Conservation (phyloP, 495 filamentous ascomycete genomes). For the Penicillium fimorum region DNA sequence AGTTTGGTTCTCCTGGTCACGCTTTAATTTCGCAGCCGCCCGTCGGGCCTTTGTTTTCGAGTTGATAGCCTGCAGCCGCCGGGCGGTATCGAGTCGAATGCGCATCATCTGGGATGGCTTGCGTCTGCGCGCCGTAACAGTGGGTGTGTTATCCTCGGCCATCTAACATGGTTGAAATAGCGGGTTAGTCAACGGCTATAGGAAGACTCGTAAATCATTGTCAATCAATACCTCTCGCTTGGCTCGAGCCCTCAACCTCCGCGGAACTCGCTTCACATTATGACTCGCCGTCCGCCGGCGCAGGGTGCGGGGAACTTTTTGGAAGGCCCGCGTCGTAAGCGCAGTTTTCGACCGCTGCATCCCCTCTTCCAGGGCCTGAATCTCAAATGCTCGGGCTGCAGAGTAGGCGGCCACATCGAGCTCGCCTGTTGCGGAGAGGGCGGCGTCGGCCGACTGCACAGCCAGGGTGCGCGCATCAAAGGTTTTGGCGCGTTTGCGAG, state of each 20-base stretch:
- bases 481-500: slow-evolving; percentile 64
- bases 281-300: slow-evolving; percentile 88
- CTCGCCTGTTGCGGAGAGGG: slow-evolving; percentile 69
- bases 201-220: background rate
- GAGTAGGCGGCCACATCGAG: slow-evolving; percentile 82
- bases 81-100: slow-evolving; percentile 79
- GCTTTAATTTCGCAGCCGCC: slow-evolving; percentile 33
- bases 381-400: slow-evolving; percentile 80
- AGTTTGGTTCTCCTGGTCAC: slow-evolving; percentile 32
- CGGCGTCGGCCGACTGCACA: slow-evolving; percentile 67
- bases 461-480: slow-evolving; percentile 69
- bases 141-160: slow-evolving; percentile 89
- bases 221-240: slow-evolving; percentile 58
- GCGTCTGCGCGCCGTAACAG: slow-evolving; percentile 66
- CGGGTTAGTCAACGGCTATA: background rate
- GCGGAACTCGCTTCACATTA: slow-evolving; percentile 90
- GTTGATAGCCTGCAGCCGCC: slow-evolving; percentile 65
- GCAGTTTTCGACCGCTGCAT: slow-evolving; percentile 70
- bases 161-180: slow-evolving; percentile 46
- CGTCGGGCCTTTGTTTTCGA: slow-evolving; percentile 52
- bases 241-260: slow-evolving; percentile 66
- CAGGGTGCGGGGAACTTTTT: slow-evolving; percentile 81
- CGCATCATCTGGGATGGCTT: slow-evolving; percentile 69
- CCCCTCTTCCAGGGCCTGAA: slow-evolving; percentile 74
- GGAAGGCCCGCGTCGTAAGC: slow-evolving; percentile 75